A percentile compares a stretch with the other conserved stretches of the same genome.
phyloP scores from a whole-genome alignment of 2,329 filamentous ascomycete genomes.

The Bisporella sp. region DNA sequence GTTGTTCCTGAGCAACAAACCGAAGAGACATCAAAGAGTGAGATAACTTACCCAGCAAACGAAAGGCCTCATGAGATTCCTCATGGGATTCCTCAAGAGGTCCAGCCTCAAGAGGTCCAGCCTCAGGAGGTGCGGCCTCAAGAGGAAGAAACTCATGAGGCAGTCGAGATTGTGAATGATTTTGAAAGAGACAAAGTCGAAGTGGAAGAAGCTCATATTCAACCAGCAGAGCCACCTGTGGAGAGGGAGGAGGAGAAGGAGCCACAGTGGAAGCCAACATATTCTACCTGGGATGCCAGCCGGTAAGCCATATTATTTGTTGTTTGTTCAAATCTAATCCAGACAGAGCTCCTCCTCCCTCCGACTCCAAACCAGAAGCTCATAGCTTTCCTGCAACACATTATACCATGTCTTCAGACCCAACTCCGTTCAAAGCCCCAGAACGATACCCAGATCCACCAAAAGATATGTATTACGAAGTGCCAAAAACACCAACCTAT shows the following conservation, averaged over 20 bases:
- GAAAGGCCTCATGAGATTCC: slow-evolving; percentile 10
- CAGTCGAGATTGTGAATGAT: slow-evolving; percentile 14
- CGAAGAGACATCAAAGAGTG: slow-evolving; percentile 15
- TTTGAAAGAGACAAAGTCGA: background rate
- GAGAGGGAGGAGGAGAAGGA: slow-evolving; percentile 12
- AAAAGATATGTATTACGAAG: slow-evolving; percentile 80
- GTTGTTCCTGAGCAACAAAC: slow-evolving; percentile 1
- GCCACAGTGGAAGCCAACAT: slow-evolving; percentile 13
- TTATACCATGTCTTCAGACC: slow-evolving; percentile 79
- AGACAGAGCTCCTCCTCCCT: slow-evolving; percentile 43
- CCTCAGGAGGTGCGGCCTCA: too few species aligned
- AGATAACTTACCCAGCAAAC: slow-evolving; percentile 16
- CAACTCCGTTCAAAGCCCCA: slow-evolving; percentile 69
- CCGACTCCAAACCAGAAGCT: slow-evolving; percentile 74
- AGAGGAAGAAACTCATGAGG: slow-evolving; percentile 9
- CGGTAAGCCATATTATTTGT: slow-evolving; percentile 36
- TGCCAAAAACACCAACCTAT: slow-evolving; percentile 58
- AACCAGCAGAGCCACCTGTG: slow-evolving; percentile 14
- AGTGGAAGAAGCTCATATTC: too few species aligned
- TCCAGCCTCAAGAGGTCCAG: too few species aligned
- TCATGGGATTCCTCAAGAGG: too few species aligned
- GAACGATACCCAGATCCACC: slow-evolving; percentile 74
- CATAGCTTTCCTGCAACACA: slow-evolving; percentile 70
- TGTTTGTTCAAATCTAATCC: slow-evolving; percentile 9
- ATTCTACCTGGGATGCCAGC: slow-evolving; percentile 36